A percentile compares a stretch with the other conserved stretches of the same genome.
Evolutionary conservation across 768 basidiomycete species (phyloP).

Genomic region (Boletus rubescentipes): DNA sequence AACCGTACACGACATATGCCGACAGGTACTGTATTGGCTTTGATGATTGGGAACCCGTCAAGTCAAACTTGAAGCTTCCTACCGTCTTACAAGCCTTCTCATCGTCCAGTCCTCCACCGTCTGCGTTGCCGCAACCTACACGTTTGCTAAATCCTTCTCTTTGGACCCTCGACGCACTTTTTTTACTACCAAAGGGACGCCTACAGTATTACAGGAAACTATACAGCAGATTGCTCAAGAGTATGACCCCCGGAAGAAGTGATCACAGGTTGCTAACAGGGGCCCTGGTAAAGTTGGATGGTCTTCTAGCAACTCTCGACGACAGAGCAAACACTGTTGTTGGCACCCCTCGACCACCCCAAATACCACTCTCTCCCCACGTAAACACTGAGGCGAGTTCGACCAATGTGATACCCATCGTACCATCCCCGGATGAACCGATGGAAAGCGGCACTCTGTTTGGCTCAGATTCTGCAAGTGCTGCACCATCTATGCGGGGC

Average conservation of each 20-base stretch:
- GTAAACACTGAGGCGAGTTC: neutral
- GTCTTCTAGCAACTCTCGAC: conserved; percentile 67
- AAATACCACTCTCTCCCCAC: neutral
- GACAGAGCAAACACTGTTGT: conserved; percentile 46
- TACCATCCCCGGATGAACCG: neutral
- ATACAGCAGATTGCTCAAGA: conserved; percentile 81
- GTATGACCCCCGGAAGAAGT: conserved; percentile 80
- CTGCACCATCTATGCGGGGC: conserved; percentile 50
- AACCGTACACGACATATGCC: conserved; percentile 82
- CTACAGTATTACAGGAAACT: conserved; percentile 91
- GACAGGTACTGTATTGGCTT: conserved; percentile 73
- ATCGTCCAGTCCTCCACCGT: conserved; percentile 55
- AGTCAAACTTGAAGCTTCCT: conserved; percentile 68
- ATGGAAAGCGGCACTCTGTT: conserved; percentile 10
- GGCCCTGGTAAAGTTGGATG: conserved; percentile 79
- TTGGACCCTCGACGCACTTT: conserved; percentile 89
- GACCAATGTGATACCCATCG: neutral
- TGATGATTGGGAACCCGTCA: conserved; percentile 80
- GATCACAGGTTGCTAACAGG: conserved; percentile 81
- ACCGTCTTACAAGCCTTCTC: conserved; percentile 72
- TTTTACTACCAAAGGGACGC: conserved; percentile 80
- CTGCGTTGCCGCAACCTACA: conserved; percentile 35
- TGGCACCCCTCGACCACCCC: neutral
- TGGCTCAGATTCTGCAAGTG: conserved; percentile 38
- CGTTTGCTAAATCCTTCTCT: conserved; percentile 38